These are phyloP conservation scores for Chlamydomonas incerta DNA, from an alignment of 139 green algal genomes.

Conservation along the genomic window DNA sequence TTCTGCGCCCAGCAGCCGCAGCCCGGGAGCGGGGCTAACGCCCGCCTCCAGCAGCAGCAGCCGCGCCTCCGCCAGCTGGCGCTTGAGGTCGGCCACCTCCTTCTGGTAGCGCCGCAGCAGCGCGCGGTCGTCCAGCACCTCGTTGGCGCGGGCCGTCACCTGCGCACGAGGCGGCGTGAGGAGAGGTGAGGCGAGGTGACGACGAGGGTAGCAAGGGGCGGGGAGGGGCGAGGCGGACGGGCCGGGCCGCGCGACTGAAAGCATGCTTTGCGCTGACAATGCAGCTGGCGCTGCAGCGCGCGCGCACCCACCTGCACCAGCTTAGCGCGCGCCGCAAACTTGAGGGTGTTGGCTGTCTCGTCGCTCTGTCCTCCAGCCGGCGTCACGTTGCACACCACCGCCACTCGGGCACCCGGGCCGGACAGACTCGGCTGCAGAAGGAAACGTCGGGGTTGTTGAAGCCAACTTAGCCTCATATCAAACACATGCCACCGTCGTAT, in stretches of 20 bases:
- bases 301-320: slow-evolving; percentile 68
- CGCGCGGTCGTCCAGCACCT: slow-evolving; percentile 84
- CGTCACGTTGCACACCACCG: slow-evolving; percentile 93
- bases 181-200: background rate
- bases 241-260: no score
- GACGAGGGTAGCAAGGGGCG: no score
- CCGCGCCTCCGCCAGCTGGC: slow-evolving; percentile 71
- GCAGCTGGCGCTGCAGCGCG: background rate
- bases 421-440: slow-evolving; percentile 64
- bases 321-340: slow-evolving; percentile 95
- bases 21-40: background rate
- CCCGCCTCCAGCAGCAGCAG: slow-evolving; percentile 1
- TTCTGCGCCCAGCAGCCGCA: background rate
- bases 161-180: background rate
- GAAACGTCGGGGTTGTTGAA: no score
- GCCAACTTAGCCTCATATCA: no score
- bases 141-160: slow-evolving; percentile 64
- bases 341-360: slow-evolving; percentile 98
- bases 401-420: slow-evolving; percentile 77
- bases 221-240: no score
- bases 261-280: no score
- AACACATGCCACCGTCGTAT: no score
- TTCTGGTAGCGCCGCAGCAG: slow-evolving; percentile 88
- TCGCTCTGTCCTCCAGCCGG: slow-evolving; percentile 79
- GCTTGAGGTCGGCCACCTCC: slow-evolving; percentile 84